Conservation (phyloP, 495 filamentous ascomycete species). For the Neurospora cerealis region DNA sequence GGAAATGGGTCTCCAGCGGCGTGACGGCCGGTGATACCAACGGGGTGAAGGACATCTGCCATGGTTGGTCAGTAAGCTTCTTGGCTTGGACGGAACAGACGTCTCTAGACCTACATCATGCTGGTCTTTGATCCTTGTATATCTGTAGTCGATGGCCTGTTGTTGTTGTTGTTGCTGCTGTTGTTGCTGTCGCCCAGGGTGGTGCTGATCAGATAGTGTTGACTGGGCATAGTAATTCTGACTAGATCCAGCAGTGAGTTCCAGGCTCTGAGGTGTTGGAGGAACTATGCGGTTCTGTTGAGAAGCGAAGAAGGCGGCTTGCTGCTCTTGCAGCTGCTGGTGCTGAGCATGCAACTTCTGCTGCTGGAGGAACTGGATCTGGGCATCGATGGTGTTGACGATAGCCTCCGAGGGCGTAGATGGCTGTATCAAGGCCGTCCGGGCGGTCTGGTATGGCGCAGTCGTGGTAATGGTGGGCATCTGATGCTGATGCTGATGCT, state of each 20-base stretch:
- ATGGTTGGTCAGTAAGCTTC: slow-evolving; percentile 21
- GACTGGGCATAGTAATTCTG: slow-evolving; percentile 42
- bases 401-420: slow-evolving; percentile 33
- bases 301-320: slow-evolving; percentile 39
- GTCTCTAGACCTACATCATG: slow-evolving; percentile 54
- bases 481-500: slow-evolving; percentile 25
- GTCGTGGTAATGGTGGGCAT: slow-evolving; percentile 37
- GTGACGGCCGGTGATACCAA: slow-evolving; percentile 92
- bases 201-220: slow-evolving; percentile 45
- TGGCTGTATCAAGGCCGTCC: slow-evolving; percentile 34
- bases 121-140: slow-evolving; percentile 60
- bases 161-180: slow-evolving; percentile 44
- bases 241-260: slow-evolving; percentile 60
- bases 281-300: slow-evolving; percentile 62
- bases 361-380: slow-evolving; percentile 55
- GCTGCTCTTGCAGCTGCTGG: slow-evolving; percentile 47
- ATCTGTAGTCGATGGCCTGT: slow-evolving; percentile 59
- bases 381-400: slow-evolving; percentile 43
- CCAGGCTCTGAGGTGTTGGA: slow-evolving; percentile 86
- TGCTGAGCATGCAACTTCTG: slow-evolving; percentile 44
- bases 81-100: slow-evolving; percentile 1
- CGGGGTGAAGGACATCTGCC: slow-evolving; percentile 80
- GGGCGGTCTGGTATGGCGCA: slow-evolving; percentile 28
- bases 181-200: slow-evolving; percentile 43
- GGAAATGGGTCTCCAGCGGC: slow-evolving; percentile 76